A percentile compares a stretch with the other conserved stretches of the same genome.
Evolutionary conservation across 2,329 filamentous ascomycete species (phyloP).

Genomic region (Epichloe glyceriae): DNA sequence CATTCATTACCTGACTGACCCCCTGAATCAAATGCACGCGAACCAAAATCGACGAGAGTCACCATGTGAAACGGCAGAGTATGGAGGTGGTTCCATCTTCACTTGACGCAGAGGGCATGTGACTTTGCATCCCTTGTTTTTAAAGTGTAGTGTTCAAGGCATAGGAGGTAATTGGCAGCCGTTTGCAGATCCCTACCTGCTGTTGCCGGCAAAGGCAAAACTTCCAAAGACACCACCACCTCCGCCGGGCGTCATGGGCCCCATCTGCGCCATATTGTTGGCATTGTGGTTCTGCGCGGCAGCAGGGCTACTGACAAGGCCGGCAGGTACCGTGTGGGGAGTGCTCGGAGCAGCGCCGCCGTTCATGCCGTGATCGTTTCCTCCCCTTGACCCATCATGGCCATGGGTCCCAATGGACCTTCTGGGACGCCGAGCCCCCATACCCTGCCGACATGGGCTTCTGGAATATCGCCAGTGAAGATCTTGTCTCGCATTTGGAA

Average conservation of each 20-base stretch:
- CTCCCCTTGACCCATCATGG: conserved; percentile 20
- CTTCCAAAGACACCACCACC: conserved; percentile 63
- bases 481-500: conserved; percentile 85
- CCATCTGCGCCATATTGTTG: conserved; percentile 44
- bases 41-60: not conserved
- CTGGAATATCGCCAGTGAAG: conserved; percentile 68
- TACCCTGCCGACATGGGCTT: conserved; percentile 78
- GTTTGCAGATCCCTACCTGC: conserved; percentile 17
- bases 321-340: conserved; percentile 52
- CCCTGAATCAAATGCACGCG: not conserved
- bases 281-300: conserved; percentile 39
- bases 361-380: conserved; percentile 25
- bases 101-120: too few species aligned
- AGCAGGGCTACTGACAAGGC: conserved; percentile 33
- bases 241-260: conserved; percentile 66
- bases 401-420: conserved; percentile 22
- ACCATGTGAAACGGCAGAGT: not conserved
- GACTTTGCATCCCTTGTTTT: too few species aligned
- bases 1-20: too few species aligned
- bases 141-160: not conserved
- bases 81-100: too few species aligned
- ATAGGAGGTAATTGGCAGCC: conserved; percentile 6
- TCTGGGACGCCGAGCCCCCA: conserved; percentile 78
- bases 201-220: conserved; percentile 43
- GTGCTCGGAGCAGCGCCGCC: conserved; percentile 42